Conservation (phyloP, 2,329 filamentous ascomycete species). For the Penicillium sp. region DNA sequence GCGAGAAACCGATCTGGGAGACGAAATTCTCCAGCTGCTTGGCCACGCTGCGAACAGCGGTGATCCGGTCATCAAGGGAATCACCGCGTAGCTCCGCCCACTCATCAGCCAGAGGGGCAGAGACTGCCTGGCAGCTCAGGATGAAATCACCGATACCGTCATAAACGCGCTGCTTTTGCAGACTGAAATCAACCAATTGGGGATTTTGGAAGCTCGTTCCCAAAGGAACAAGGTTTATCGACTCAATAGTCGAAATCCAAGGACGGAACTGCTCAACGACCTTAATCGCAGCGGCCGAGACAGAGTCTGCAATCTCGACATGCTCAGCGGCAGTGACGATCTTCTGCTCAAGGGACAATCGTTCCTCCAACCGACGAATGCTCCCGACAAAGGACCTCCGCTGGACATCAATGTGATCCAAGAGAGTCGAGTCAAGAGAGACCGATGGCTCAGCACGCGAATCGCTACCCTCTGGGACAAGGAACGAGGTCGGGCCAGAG, state of each 20-base stretch:
- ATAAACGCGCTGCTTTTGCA: slow-evolving; percentile 90
- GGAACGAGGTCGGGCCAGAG: slow-evolving; percentile 67
- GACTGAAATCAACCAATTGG: slow-evolving; percentile 81
- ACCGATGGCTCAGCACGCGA: slow-evolving; percentile 69
- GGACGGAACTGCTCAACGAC: slow-evolving; percentile 87
- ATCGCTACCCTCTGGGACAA: slow-evolving; percentile 85
- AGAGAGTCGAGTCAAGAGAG: slow-evolving; percentile 71
- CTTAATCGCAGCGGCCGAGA: slow-evolving; percentile 76
- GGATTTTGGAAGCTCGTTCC: slow-evolving; percentile 79
- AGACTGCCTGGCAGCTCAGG: slow-evolving; percentile 85
- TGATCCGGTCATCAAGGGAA: slow-evolving; percentile 81
- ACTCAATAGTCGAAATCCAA: slow-evolving; percentile 88
- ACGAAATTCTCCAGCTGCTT: slow-evolving; percentile 83
- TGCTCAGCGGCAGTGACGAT: slow-evolving; percentile 78
- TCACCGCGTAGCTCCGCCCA: slow-evolving; percentile 93
- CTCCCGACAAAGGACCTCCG: slow-evolving; percentile 83
- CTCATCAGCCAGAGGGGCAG: slow-evolving; percentile 87
- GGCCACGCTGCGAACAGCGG: slow-evolving; percentile 74
- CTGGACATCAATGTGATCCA: slow-evolving; percentile 83
- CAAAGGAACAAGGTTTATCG: slow-evolving; percentile 81
- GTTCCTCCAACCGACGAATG: slow-evolving; percentile 84
- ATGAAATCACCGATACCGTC: slow-evolving; percentile 90
- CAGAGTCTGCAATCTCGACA: slow-evolving; percentile 75
- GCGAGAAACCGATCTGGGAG: slow-evolving; percentile 81
- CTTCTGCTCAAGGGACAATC: slow-evolving; percentile 75